Conservation (phyloP, 148 eudicot species). For the Cornus controversa region DNA sequence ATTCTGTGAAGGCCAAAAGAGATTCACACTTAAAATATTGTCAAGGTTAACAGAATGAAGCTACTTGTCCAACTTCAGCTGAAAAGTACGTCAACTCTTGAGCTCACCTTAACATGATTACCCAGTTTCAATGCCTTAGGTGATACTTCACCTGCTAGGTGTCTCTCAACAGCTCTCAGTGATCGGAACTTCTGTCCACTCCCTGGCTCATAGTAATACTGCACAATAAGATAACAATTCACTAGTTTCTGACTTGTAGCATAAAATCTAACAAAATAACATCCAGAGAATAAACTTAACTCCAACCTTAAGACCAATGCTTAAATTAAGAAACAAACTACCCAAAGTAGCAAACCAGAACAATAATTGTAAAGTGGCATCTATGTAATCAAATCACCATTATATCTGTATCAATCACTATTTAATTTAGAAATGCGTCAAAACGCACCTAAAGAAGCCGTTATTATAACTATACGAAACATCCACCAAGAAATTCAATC, state of each 20-base stretch:
- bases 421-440: not conserved
- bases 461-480: not conserved
- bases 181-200: conserved; percentile 68
- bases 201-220: conserved; percentile 70
- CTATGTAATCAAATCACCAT: not conserved
- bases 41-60: not conserved
- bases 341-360: not conserved
- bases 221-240: conserved; percentile 24
- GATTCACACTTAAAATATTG: not conserved
- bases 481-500: too few relatives aligned
- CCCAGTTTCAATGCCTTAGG: conserved; percentile 26
- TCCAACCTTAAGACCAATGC: too few relatives aligned
- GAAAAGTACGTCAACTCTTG: not conserved
- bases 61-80: conserved; percentile 3
- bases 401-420: not conserved
- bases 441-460: not conserved
- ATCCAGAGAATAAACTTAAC: not conserved
- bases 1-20: conserved; percentile 16
- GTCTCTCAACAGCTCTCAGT: conserved; percentile 57
- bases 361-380: not conserved
- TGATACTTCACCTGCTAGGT: conserved; percentile 40
- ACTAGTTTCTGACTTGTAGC: not conserved
- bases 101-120: conserved; percentile 30
- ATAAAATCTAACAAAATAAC: not conserved
- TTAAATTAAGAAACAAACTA: too few relatives aligned